A percentile compares a stretch with the other conserved stretches of the same genome.
Evolutionary conservation across 2,329 filamentous ascomycete genomes (phyloP).

Genomic region (Aspergillaceae sp.): DNA sequence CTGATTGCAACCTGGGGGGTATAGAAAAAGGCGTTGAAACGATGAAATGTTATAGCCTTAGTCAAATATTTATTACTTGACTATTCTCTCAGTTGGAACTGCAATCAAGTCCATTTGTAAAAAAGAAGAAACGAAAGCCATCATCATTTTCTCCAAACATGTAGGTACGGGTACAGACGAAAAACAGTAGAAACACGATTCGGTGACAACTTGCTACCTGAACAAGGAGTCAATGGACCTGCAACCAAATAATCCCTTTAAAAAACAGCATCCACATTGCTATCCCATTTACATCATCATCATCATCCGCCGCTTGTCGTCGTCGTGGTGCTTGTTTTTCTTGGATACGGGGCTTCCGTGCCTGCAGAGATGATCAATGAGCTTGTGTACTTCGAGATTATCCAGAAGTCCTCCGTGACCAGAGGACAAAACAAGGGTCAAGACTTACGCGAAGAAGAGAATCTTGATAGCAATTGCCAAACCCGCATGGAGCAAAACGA

Average conservation of each 20-base stretch:
- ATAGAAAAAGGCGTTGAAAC: slow-evolving; percentile 31
- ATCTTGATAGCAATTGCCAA: slow-evolving; percentile 91
- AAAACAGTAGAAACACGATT: neutral
- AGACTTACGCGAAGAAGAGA: slow-evolving; percentile 72
- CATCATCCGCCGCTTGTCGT: slow-evolving; percentile 24
- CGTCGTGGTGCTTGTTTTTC: slow-evolving; percentile 28
- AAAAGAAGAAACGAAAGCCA: slow-evolving; percentile 1
- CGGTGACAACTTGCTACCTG: slow-evolving; percentile 6
- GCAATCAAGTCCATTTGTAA: slow-evolving; percentile 31
- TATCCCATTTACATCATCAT: slow-evolving; percentile 14
- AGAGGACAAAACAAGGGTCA: neutral
- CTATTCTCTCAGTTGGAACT: slow-evolving; percentile 25
- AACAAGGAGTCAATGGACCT: slow-evolving; percentile 4
- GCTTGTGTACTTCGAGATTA: neutral
- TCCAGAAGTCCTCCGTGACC: too few species aligned
- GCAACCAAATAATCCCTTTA: neutral
- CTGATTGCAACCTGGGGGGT: slow-evolving; percentile 29
- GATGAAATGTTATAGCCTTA: slow-evolving; percentile 30
- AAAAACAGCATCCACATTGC: slow-evolving; percentile 3
- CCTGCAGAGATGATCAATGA: slow-evolving; percentile 14
- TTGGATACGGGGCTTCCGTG: slow-evolving; percentile 56
- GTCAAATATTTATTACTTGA: slow-evolving; percentile 29
- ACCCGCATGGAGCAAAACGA: slow-evolving; percentile 79
- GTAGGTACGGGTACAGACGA: slow-evolving; percentile 8
- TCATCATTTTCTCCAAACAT: too few species aligned